Evolutionary conservation across 2,329 filamentous ascomycete species (phyloP), one percentile per base, ranked within the genome.

Genomic region (Myriosclerotinia curreyana): DNA sequence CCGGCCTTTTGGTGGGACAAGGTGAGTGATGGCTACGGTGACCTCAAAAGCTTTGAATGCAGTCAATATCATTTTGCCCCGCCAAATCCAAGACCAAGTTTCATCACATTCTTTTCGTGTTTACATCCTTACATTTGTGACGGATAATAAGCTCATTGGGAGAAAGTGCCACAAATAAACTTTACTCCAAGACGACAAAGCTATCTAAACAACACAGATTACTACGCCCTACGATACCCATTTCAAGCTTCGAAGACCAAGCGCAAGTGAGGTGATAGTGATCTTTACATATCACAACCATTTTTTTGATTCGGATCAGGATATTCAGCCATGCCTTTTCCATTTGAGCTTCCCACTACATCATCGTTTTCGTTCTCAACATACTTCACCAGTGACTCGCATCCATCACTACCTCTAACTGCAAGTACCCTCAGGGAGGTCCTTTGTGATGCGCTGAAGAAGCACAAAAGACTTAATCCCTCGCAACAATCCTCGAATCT

Each of bases 311-410:
- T 58, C 14, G n/a, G 8, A 48, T 54, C 11, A 4, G 28, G 15
- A 38, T 17, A 46, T 46, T 14, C 22, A 44, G 42, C 20, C 54
- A 98, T 98, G 95, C 93, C 94, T 40, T 98, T 91, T 74, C 89
- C 90, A 15, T 97, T 96, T 73, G 79, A 85, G 14, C 85, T 98
- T 40, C 93, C 95, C 2, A 98, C 94, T 0, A 97, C 94, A 6
- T 96, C 92, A 42, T 85, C 89, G 62, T 88, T 96, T 74, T 88
- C 90, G 60, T 94, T 96, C 74, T 89, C 90, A 28, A 82, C 88
- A 46, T 89, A 82, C 76, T 88, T 96, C 76, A 83, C 79, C 71
- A 94, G 90, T 72, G 85, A 87, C 68, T 92, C 91, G 3, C 94
- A 98, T 76, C 94, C 95, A 4, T 96, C 94, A 0, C 82, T 99